phyloP scores from a whole-genome alignment of 2,329 filamentous ascomycete species.

The Phialemoniopsis sp. region DNA sequence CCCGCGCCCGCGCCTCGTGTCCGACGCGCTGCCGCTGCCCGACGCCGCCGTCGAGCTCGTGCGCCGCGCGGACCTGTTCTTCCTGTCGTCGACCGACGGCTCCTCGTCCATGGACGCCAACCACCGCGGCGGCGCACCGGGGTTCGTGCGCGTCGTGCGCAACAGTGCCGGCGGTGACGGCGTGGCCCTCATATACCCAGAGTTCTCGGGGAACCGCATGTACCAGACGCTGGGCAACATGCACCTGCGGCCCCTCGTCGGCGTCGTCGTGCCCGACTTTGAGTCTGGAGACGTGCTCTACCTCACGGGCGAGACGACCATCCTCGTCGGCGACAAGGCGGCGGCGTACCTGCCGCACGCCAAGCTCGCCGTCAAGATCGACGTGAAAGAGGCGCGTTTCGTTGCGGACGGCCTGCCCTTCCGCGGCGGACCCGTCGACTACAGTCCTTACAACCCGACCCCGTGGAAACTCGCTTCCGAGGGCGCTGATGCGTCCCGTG shows the following conservation, averaged over 20 bases:
- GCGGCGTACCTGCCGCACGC: constrained; percentile 60
- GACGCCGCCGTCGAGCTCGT: constrained; percentile 56
- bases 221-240: constrained; percentile 85
- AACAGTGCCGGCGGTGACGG: constrained; percentile 35
- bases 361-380: constrained; percentile 69
- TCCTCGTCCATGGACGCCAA: constrained; percentile 74
- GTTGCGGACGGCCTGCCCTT: constrained; percentile 66
- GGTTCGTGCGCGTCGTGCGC: constrained; percentile 67
- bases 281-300: constrained; percentile 70
- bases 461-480: constrained; percentile 63
- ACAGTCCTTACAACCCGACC: constrained; percentile 76
- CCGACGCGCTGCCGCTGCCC: constrained; percentile 37
- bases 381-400: constrained; percentile 54
- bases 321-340: constrained; percentile 63
- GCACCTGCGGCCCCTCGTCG: constrained; percentile 59
- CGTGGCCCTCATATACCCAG: constrained; percentile 66
- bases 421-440: constrained; percentile 51
- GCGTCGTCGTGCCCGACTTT: constrained; percentile 72
- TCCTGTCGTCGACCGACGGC: constrained; percentile 65
- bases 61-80: constrained; percentile 67
- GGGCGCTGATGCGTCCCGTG: constrained; percentile 7
- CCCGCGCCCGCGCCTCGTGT: constrained; percentile 41
- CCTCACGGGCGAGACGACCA: constrained; percentile 62
- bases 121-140: constrained; percentile 68
- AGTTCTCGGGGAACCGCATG: constrained; percentile 79